Conservation (phyloP, 2,329 filamentous ascomycete species). For the Zymoseptoria brevis region DNA sequence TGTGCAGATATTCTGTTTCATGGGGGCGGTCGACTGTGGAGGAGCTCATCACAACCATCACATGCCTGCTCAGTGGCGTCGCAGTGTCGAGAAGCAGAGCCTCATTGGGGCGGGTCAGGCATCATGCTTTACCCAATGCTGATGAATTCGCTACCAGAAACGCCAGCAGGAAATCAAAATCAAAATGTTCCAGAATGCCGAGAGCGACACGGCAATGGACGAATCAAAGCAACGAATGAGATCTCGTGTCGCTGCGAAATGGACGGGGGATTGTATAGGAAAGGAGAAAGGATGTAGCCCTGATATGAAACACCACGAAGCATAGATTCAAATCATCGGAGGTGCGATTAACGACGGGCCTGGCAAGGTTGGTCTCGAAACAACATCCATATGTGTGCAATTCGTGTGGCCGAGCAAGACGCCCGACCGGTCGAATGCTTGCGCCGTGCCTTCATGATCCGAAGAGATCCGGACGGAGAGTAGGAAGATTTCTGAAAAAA, state of each 20-base stretch:
- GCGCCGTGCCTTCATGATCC: slow-evolving; percentile 25
- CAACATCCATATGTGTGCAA: slow-evolving; percentile 20
- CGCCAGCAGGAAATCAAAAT: not conserved
- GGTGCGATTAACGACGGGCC: slow-evolving; percentile 48
- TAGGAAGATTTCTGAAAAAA: slow-evolving; percentile 22
- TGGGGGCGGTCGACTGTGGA: not conserved
- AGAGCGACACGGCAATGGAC: not conserved
- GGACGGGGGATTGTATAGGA: slow-evolving; percentile 1
- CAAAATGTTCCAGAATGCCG: not conserved
- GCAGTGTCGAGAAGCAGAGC: not conserved
- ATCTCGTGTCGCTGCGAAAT: not conserved
- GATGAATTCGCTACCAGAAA: not conserved
- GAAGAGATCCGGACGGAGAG: slow-evolving; percentile 25
- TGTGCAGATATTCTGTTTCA: not conserved
- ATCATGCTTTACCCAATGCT: not conserved
- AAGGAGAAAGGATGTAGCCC: slow-evolving; percentile 34
- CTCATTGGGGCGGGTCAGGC: not conserved
- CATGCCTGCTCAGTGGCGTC: not conserved
- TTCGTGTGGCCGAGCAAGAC: slow-evolving; percentile 24
- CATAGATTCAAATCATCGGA: slow-evolving; percentile 31
- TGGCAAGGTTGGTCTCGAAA: slow-evolving; percentile 36
- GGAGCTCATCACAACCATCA: not conserved
- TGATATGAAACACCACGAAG: slow-evolving; percentile 48
- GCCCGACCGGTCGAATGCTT: slow-evolving; percentile 21
- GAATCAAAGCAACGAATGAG: not conserved